These are phyloP conservation scores for Phytophthora pinifolia DNA, from an alignment of 352 stramenopile genomes.

Conservation along the genomic window DNA sequence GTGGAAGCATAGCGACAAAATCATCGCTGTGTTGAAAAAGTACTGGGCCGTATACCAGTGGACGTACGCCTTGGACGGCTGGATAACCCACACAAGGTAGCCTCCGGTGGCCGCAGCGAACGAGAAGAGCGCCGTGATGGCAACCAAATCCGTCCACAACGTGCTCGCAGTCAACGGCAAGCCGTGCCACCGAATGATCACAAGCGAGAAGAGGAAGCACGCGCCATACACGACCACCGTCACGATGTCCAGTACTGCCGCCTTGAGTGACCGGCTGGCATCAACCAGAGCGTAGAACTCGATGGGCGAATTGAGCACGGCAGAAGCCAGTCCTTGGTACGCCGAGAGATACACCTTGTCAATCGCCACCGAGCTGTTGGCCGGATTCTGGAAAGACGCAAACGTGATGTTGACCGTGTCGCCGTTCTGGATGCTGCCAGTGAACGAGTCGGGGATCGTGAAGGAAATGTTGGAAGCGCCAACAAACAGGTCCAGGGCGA, in stretches of 20 bases:
- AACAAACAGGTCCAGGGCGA: conserved; percentile 51
- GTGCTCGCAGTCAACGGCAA: conserved; percentile 81
- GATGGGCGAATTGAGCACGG: conserved; percentile 64
- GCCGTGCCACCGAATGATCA: conserved; percentile 86
- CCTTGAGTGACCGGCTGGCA: conserved; percentile 54
- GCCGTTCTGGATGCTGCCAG: conserved; percentile 71
- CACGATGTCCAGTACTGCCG: conserved; percentile 62
- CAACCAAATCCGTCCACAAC: conserved; percentile 86
- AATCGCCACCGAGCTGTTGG: conserved; percentile 58
- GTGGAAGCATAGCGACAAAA: conserved; percentile 88
- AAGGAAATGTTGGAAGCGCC: conserved; percentile 71
- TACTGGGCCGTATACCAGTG: conserved; percentile 87
- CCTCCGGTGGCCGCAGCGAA: conserved; percentile 78
- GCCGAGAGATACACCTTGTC: conserved; percentile 73
- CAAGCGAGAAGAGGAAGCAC: conserved; percentile 79
- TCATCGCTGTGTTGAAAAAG: conserved; percentile 88
- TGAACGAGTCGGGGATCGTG: conserved; percentile 62
- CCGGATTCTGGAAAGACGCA: conserved; percentile 59
- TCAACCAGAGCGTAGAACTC: conserved; percentile 43
- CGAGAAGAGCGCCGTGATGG: conserved; percentile 79
- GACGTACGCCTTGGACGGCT: conserved; percentile 83
- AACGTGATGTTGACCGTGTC: conserved; percentile 68
- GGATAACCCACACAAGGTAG: conserved; percentile 81
- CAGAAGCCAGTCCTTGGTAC: conserved; percentile 53
- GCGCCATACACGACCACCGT: conserved; percentile 73